Conservation (phyloP, 176 grass and related monocot genomes). For the Cenchrus purpureus region DNA sequence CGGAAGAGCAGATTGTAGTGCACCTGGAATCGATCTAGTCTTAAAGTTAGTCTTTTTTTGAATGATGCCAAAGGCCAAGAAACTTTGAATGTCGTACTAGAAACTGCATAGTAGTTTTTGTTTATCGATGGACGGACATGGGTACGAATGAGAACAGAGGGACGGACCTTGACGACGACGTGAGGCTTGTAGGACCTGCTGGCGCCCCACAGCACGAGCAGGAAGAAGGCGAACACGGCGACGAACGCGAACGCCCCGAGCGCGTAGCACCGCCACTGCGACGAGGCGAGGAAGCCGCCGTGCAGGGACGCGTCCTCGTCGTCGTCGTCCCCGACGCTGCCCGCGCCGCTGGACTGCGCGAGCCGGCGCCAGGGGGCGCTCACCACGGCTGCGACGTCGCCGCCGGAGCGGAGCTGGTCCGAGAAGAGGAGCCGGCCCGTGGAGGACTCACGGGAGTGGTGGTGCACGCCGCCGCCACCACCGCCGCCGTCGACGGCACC, state of each 20-base stretch:
- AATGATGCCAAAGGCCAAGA: not conserved
- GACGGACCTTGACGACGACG: slow-evolving; percentile 74
- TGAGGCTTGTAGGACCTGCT: slow-evolving; percentile 92
- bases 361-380: slow-evolving; percentile 56
- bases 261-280: slow-evolving; percentile 71
- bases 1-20: not conserved
- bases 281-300: not conserved
- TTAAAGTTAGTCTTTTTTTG: not conserved
- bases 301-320: slow-evolving; percentile 16
- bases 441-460: slow-evolving; percentile 93
- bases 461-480: slow-evolving; percentile 54
- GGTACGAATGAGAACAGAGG: not conserved
- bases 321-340: slow-evolving; percentile 37
- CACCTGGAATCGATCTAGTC: not conserved
- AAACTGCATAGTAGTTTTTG: no score
- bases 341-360: slow-evolving; percentile 45
- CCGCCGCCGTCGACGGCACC: not conserved
- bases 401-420: slow-evolving; percentile 55
- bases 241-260: slow-evolving; percentile 64
- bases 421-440: slow-evolving; percentile 80
- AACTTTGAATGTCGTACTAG: no score
- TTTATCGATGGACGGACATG: not conserved
- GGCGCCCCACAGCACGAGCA: slow-evolving; percentile 88
- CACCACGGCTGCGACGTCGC: slow-evolving; percentile 12
- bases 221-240: slow-evolving; percentile 81